A percentile compares a stretch with the other conserved stretches of the same genome.
These are phyloP conservation scores for Silene noctiflora DNA, from an alignment of 179 eudicot species.

Conservation along the genomic window DNA sequence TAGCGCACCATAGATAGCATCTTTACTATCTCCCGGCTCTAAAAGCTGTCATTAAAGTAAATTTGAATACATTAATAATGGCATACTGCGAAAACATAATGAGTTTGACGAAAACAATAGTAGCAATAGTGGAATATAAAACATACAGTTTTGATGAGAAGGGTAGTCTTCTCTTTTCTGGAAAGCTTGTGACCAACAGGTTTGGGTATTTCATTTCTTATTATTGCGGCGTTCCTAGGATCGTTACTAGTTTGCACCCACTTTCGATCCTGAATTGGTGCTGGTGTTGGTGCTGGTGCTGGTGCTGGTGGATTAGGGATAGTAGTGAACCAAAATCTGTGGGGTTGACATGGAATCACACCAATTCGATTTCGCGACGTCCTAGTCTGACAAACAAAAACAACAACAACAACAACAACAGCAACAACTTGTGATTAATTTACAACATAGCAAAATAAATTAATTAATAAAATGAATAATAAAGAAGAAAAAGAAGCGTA, in stretches of 20 bases:
- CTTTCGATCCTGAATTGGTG: constrained; percentile 13
- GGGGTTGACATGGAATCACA: constrained; percentile 15
- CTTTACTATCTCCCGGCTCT: constrained; percentile 62
- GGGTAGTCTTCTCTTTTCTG: constrained; percentile 50
- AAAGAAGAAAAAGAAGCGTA: too few relatives aligned
- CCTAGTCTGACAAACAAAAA: not conserved
- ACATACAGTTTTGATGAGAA: constrained; percentile 51
- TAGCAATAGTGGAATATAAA: not conserved
- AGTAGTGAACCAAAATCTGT: constrained; percentile 26
- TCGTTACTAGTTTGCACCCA: constrained; percentile 9
- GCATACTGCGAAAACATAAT: not conserved
- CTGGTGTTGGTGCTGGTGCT: too few relatives aligned
- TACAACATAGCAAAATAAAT: too few relatives aligned
- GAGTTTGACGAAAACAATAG: not conserved
- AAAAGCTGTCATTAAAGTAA: constrained; percentile 35
- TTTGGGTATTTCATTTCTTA: not conserved
- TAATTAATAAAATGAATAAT: too few relatives aligned
- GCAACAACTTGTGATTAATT: too few relatives aligned
- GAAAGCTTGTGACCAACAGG: constrained; percentile 47
- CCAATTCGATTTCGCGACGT: constrained; percentile 8
- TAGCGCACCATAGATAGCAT: constrained; percentile 63
- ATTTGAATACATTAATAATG: not conserved
- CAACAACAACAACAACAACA: too few relatives aligned
- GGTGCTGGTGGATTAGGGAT: not conserved
- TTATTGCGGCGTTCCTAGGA: not conserved